A percentile compares a stretch with the other conserved stretches of the same genome.
These are phyloP conservation scores for Rhizophora mangle DNA, from an alignment of 345 rosid species.

Conservation along the genomic window DNA sequence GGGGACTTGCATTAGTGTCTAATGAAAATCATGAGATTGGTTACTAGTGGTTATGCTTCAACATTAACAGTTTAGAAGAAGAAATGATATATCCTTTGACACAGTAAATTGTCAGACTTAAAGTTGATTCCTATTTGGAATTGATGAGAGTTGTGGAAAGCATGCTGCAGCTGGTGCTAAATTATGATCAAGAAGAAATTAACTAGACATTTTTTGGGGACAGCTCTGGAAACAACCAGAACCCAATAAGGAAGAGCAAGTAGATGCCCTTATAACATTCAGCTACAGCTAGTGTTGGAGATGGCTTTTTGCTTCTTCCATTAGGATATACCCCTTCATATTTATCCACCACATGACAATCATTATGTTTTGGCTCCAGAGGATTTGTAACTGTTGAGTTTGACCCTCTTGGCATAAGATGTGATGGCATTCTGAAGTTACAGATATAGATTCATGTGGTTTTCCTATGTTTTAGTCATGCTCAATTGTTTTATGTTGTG, in stretches of 20 bases:
- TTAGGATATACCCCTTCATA: not conserved
- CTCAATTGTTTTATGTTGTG: not conserved
- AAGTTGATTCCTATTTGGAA: not conserved
- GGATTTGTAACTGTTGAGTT: not conserved
- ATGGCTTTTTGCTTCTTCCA: not conserved
- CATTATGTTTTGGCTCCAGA: not conserved
- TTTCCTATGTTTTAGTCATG: not conserved
- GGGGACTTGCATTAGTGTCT: too few species aligned
- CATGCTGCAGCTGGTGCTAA: not conserved
- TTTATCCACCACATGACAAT: not conserved
- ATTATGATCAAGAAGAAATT: not conserved
- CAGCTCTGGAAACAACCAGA: not conserved
- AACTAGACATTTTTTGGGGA: not conserved
- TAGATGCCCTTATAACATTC: not conserved
- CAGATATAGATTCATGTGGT: not conserved
- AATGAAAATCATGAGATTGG: not conserved
- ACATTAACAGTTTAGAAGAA: too few species aligned
- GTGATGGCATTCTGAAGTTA: not conserved
- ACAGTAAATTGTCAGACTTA: not conserved
- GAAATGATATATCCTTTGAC: too few species aligned
- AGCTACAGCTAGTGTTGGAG: not conserved
- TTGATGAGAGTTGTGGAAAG: not conserved
- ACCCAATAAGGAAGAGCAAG: not conserved
- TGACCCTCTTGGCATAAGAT: not conserved
- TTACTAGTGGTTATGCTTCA: too few species aligned